Evolutionary conservation across 2,329 filamentous ascomycete species (phyloP), one percentile per base, ranked within the genome.

Genomic region (Diaporthe ampelina): DNA sequence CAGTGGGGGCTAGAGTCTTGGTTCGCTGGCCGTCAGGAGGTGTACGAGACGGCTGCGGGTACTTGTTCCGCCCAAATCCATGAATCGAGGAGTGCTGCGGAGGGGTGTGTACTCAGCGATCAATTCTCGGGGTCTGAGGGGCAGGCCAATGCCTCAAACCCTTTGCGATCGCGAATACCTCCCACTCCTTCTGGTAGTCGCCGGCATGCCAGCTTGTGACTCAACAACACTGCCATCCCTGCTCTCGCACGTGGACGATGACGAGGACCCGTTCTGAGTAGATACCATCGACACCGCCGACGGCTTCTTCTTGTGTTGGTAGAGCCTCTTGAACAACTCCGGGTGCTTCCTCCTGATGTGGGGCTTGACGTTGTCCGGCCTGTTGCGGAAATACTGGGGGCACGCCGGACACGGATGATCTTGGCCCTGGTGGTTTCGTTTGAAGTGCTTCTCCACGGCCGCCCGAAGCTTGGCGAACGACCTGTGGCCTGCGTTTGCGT

Each of bases 391-490:
- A n/a, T 5, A 8, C 19, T 37, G 40, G 3, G 4, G 1, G 32
- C 70, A 72, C n/a, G 63, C 1, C 1, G 0, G 7, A 24, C 70
- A 72, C 7, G 3, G 7, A 9, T 24, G 54, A 32, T 63, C 7
- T 21, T 10, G 7, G 45, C 45, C 43, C 10, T 15, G 0, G 24
- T 72, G 70, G 45, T 63, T 63, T 1, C 70, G 45, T 37, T 45
- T 72, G 32, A 63, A 8, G 35, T 72, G 70, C 48, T 72, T 72
- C 48, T 56, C 35, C 45, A 63, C 45, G 0, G 70, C 70, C 37
- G 24, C 11, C 56, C 1, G 17, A 19, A 63, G 26, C 43, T 24
- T 45, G 35, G 43, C 11, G 1, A 11, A 0, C 45, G 45, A 4
- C 24, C 70, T 63, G 9, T 11, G 21, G 13, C 11, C 43, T 1